Conservation (phyloP, 805 yeast genomes). For the Kockiozyma suomiensis region DNA sequence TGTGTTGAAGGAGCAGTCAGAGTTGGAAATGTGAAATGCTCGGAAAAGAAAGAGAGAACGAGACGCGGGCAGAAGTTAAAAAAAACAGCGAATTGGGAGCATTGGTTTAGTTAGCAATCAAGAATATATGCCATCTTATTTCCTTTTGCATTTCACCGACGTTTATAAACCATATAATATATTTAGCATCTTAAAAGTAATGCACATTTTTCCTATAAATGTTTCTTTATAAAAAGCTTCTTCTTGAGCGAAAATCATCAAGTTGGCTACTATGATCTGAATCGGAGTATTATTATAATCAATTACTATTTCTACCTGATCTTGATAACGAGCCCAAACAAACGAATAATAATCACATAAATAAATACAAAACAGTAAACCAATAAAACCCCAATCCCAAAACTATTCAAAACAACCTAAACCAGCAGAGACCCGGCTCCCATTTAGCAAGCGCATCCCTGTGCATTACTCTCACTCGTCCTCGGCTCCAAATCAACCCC, state of each 20-base stretch:
- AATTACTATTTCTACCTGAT: not conserved
- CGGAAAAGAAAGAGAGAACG: not conserved
- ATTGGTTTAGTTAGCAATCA: not conserved
- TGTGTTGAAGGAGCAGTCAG: not conserved
- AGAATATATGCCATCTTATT: too few species aligned
- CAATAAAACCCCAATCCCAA: not conserved
- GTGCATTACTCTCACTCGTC: constrained; percentile 19
- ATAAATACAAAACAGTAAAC: not conserved
- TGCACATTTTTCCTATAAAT: too few species aligned
- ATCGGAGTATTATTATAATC: too few species aligned
- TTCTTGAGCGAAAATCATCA: too few species aligned
- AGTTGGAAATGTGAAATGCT: not conserved
- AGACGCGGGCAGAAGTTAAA: not conserved
- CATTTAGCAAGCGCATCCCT: constrained; percentile 32
- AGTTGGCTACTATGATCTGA: too few species aligned
- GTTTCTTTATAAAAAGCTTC: too few species aligned
- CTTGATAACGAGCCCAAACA: not conserved
- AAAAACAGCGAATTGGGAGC: constrained; percentile 3
- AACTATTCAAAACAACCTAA: not conserved
- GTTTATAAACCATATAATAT: too few species aligned
- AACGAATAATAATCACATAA: not conserved
- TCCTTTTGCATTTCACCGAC: too few species aligned
- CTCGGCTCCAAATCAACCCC: constrained; percentile 33
- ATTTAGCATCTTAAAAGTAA: too few species aligned
- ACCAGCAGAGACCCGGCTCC: not conserved